Evolutionary conservation across 1,284 basidiomycete genomes (phyloP).

Genomic region (Pseudozyma thailandica): DNA sequence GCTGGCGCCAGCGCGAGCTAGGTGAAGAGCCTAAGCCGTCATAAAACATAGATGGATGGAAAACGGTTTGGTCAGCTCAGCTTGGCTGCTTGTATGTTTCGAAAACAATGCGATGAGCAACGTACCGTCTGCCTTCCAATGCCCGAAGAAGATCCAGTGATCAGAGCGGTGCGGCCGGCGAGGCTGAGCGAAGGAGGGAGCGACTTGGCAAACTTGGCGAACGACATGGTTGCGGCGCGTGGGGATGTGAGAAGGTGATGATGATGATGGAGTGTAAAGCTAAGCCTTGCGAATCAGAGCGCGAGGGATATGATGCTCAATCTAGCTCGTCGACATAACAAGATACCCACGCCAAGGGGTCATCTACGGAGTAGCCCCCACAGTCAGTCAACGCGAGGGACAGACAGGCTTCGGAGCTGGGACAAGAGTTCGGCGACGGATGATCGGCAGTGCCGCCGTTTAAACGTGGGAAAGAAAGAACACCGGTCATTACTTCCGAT

Average conservation of each 20-base stretch:
- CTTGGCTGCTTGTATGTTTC: too few relatives aligned
- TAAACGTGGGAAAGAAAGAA: too few relatives aligned
- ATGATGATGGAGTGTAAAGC: background rate
- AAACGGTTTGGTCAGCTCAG: background rate
- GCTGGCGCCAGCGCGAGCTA: slow-evolving; percentile 36
- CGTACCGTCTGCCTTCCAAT: slow-evolving; percentile 33
- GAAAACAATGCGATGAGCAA: background rate
- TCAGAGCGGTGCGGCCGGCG: slow-evolving; percentile 32
- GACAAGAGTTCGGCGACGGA: background rate
- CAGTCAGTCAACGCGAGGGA: too few relatives aligned
- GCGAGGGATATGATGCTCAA: too few relatives aligned
- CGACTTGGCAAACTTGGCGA: slow-evolving; percentile 38
- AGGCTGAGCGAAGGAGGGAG: slow-evolving; percentile 51
- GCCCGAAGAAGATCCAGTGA: slow-evolving; percentile 46
- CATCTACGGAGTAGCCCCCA: too few relatives aligned
- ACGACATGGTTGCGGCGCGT: slow-evolving; percentile 30
- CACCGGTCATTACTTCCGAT: too few relatives aligned
- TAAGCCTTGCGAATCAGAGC: too few relatives aligned
- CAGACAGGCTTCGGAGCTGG: too few relatives aligned
- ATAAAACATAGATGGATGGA: background rate
- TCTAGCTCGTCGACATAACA: too few relatives aligned
- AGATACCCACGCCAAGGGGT: too few relatives aligned
- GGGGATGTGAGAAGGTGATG: background rate
- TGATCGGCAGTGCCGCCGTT: background rate
- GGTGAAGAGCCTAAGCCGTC: slow-evolving; percentile 5